Base-by-base conservation (phyloP, 306 rosid genomes). In the Vicia villosa region DNA sequence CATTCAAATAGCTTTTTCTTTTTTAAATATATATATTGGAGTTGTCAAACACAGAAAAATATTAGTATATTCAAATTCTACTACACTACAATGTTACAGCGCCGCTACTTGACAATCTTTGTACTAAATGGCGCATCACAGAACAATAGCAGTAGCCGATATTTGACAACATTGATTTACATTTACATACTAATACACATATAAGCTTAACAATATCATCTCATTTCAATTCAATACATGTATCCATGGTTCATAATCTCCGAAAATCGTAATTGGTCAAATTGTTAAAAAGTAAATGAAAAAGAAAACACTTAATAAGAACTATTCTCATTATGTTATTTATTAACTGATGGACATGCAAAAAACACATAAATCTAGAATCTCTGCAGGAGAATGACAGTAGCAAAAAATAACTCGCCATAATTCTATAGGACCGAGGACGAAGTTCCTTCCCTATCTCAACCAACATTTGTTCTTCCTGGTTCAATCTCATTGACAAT, bases 401-500 rank as follows among this genome's bases (percentile, higher is more conserved):
- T 65, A 56, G 72, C 19, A 62, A 41, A 37, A 65, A 76, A 52
- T 55, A 62, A 77, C 90, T 82, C 86, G 81, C 95, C 96, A 86
- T 92, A 54, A 92, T 79, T 73, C 98, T 85, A 54, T 88, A 92
- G 41, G 87, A 72, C 38, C 91, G 87, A 50, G 98, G 96, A 22
- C 63, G 85, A 54, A 92, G 96, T 85, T 92, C 96, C 88, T 89
- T 92, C 71, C 98, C 85, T 45, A 90, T 83, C 85, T 90, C 98
- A 66, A 88, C 83, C 93, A 89, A 85, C 74, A 88, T 92, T 63
- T 92, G 98, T 58, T 92, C 98, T 43, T 89, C 96, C 69, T 88
- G 78, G 17, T 85, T 82, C 85, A 92, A 85, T 81, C 96, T 88
- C 88, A 75, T 82, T 13, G 98, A 88, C 74, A 88, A 62, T 65